Evolutionary conservation across 2,329 filamentous ascomycete species (phyloP).

Genomic region (Aspergillus sp.): DNA sequence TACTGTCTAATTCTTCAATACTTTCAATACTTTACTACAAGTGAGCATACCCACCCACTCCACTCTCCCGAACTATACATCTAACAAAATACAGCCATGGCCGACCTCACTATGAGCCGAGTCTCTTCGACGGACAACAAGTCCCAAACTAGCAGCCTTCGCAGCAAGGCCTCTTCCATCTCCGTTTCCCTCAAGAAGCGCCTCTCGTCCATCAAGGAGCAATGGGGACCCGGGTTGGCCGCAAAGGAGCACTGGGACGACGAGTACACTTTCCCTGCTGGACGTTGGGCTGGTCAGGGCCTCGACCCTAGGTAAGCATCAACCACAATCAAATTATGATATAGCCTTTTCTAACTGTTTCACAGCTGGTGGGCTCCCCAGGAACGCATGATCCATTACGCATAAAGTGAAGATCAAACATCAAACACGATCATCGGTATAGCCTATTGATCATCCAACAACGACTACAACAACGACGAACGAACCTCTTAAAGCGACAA

Average conservation of each 20-base stretch:
- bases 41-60: background rate
- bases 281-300: conserved; percentile 8
- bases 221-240: conserved; percentile 5
- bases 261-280: conserved; percentile 12
- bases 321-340: background rate
- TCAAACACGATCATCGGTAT: too few relatives aligned
- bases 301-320: background rate
- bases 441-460: too few relatives aligned
- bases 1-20: background rate
- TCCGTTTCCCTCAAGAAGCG: background rate
- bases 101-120: background rate
- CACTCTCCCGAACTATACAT: background rate
- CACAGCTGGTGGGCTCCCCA: background rate
- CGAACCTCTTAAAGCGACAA: too few relatives aligned
- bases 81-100: background rate
- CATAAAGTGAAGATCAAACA: too few relatives aligned
- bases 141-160: background rate
- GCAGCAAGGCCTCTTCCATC: background rate
- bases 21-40: too few relatives aligned
- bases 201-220: background rate
- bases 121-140: background rate
- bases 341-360: background rate
- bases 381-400: background rate
- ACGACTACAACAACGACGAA: too few relatives aligned
- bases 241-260: conserved; percentile 11